A percentile compares a stretch with the other conserved stretches of the same genome.
phyloP scores from a whole-genome alignment of 306 rosid genomes.

The Pterocarpus santalinus region DNA sequence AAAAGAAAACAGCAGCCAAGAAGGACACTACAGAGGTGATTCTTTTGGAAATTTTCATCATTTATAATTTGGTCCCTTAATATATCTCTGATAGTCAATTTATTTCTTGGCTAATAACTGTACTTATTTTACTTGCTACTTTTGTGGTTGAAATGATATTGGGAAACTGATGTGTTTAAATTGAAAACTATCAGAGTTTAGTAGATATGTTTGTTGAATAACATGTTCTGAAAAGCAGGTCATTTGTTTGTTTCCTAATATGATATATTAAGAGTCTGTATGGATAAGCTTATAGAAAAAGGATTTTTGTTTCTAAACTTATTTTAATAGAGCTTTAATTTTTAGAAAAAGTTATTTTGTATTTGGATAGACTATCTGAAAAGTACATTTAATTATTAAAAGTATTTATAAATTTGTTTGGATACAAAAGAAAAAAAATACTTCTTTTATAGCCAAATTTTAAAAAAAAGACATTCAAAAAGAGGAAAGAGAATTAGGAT shows the following conservation, averaged over 20 bases:
- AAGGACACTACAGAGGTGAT: conserved; percentile 56
- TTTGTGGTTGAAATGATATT: not conserved
- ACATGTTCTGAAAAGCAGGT: not conserved
- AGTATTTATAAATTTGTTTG: too few relatives aligned
- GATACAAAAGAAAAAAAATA: too few relatives aligned
- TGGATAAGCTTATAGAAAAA: too few relatives aligned
- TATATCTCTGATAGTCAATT: not conserved
- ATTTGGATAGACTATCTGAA: too few relatives aligned
- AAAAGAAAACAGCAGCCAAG: conserved; percentile 45
- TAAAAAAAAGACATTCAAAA: too few relatives aligned
- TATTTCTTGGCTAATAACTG: not conserved
- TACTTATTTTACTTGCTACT: not conserved
- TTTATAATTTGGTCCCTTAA: not conserved
- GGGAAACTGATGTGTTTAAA: not conserved
- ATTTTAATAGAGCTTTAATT: too few relatives aligned
- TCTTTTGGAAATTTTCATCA: not conserved
- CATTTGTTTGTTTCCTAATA: not conserved
- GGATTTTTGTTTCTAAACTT: too few relatives aligned
- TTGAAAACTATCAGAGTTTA: not conserved
- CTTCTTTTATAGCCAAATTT: too few relatives aligned
- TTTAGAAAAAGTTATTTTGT: too few relatives aligned
- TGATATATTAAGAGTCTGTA: not conserved
- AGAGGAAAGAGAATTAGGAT: too few relatives aligned
- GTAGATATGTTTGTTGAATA: too few relatives aligned
- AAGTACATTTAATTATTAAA: too few relatives aligned